A percentile compares a stretch with the other conserved stretches of the same genome.
These are phyloP conservation scores for Priceomyces haplophilus DNA, from an alignment of 805 yeast genomes.

Conservation along the genomic window DNA sequence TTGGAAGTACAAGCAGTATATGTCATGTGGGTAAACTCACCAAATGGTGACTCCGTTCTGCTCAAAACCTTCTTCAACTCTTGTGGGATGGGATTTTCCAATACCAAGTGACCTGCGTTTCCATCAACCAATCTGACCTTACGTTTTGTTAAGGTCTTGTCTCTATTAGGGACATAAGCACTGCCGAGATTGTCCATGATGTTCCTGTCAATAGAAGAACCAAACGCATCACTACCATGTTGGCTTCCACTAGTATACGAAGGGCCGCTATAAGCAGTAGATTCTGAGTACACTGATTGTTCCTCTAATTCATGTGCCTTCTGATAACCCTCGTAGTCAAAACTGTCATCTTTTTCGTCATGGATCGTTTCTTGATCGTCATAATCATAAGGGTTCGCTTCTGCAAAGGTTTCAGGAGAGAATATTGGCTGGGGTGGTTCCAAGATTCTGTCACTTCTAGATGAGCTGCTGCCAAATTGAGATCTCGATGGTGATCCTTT, in stretches of 20 bases:
- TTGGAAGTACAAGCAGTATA: conserved; percentile 95
- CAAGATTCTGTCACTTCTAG: conserved; percentile 48
- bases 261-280: conserved; percentile 33
- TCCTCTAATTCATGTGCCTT: conserved; percentile 33
- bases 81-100: conserved; percentile 93
- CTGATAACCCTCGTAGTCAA: conserved; percentile 36
- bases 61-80: conserved; percentile 83
- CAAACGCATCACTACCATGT: conserved; percentile 38
- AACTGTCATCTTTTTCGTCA: conserved; percentile 21
- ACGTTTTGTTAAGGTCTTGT: conserved; percentile 65
- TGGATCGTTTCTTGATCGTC: conserved; percentile 32
- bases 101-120: conserved; percentile 73
- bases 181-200: conserved; percentile 43
- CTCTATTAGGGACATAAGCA: conserved; percentile 55
- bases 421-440: conserved; percentile 67
- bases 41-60: conserved; percentile 69
- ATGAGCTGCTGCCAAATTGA: conserved; percentile 28
- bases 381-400: conserved; percentile 42
- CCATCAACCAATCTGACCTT: conserved; percentile 64
- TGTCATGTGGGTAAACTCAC: conserved; percentile 94
- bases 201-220: conserved; percentile 45
- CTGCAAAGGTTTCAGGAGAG: conserved; percentile 60
- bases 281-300: conserved; percentile 34
- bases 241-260: conserved; percentile 20
- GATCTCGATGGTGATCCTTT: conserved; percentile 39